Evolutionary conservation across 768 basidiomycete genomes (phyloP).

Genomic region (Pleurotus tuber-regium): DNA sequence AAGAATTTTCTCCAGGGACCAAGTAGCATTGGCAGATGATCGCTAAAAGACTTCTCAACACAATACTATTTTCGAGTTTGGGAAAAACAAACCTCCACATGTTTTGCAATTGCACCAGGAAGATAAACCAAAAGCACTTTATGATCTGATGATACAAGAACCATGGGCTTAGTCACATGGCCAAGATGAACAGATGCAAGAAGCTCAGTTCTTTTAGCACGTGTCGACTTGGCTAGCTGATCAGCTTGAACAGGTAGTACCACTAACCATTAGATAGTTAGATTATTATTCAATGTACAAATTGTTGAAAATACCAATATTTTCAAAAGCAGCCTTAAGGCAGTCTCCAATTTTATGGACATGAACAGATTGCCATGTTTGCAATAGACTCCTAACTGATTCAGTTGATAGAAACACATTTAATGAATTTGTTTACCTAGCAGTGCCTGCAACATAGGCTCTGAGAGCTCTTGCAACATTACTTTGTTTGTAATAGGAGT

Average conservation of each 20-base stretch:
- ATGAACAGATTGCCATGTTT: not conserved
- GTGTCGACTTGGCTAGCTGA: not conserved
- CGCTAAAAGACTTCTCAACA: no score
- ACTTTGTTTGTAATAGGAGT: not conserved
- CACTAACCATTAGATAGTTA: no score
- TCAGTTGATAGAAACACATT: not conserved
- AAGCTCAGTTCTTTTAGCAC: not conserved
- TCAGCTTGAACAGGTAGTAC: not conserved
- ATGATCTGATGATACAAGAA: not conserved
- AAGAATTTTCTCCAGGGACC: not conserved
- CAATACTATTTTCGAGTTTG: no score
- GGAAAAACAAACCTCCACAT: not conserved
- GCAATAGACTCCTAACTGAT: not conserved
- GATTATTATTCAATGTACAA: no score
- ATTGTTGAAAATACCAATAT: not conserved
- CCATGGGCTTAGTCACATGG: not conserved
- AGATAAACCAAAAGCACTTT: not conserved
- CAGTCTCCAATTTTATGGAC: not conserved
- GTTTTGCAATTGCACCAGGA: not conserved
- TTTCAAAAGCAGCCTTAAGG: not conserved
- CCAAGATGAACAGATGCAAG: not conserved
- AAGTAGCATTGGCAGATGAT: not conserved
- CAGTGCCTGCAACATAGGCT: not conserved
- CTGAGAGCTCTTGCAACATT: not conserved
- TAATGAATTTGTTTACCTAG: not conserved